Percentiles rank a stretch among this genome's conserved stretches.
phyloP scores from a whole-genome alignment of 2,329 filamentous ascomycete genomes.

The Knufia petricola region DNA sequence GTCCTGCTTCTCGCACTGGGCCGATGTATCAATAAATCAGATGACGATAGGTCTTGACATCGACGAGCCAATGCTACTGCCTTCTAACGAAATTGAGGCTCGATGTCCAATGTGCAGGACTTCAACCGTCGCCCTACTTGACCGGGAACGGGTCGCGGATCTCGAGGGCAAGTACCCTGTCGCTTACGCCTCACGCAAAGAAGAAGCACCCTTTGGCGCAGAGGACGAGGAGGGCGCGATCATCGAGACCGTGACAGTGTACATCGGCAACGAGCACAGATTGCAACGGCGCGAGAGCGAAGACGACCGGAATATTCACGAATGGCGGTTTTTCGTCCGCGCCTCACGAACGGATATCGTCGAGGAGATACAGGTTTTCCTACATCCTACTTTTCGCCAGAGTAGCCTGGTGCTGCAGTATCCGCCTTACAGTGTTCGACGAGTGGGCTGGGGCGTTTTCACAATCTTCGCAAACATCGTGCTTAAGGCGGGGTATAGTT shows the following conservation, averaged over 20 bases:
- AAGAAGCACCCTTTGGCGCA: conserved; percentile 1
- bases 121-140: conserved; percentile 12
- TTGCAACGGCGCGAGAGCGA: conserved; percentile 13
- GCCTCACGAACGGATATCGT: conserved; percentile 19
- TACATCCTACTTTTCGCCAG: conserved; percentile 21
- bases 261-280: conserved; percentile 20
- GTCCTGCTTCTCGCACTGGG: conserved; percentile 20
- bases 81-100: conserved; percentile 18
- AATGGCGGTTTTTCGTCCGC: conserved; percentile 21
- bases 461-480: conserved; percentile 18
- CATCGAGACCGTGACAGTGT: conserved; percentile 18
- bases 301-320: conserved; percentile 16
- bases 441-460: conserved; percentile 21
- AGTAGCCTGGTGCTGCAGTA: conserved; percentile 13
- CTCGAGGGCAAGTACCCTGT: conserved; percentile 14
- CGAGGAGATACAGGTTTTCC: conserved; percentile 16
- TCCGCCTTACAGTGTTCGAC: conserved; percentile 18
- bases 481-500: conserved; percentile 18
- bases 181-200: conserved; percentile 12
- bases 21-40: conserved; percentile 20
- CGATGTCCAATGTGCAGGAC: conserved; percentile 22
- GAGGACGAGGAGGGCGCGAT: conserved; percentile 13
- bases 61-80: conserved; percentile 13
- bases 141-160: conserved; percentile 9
- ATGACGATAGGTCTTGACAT: conserved; percentile 16